Conservation (phyloP, 768 basidiomycete genomes). For the Russula griseocarnosa region DNA sequence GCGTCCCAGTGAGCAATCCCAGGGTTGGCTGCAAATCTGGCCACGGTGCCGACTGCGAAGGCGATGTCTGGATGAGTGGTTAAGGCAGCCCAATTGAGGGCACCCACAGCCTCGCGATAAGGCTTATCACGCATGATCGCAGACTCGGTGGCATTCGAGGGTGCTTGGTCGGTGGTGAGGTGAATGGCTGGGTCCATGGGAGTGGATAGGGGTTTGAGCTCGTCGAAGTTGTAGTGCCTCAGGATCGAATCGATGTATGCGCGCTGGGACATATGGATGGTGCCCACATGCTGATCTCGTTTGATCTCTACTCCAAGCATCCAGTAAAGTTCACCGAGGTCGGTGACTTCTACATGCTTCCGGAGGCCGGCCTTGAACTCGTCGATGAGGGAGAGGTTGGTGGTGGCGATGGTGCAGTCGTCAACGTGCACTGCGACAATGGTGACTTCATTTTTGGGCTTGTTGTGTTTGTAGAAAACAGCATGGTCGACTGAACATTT, state of each 20-base stretch:
- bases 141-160: rapidly evolving
- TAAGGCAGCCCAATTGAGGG: not conserved
- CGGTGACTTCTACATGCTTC: no score
- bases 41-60: not conserved
- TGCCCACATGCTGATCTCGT: no score
- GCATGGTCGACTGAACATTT: not conserved
- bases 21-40: not conserved
- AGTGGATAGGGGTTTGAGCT: not conserved
- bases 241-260: not conserved
- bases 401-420: no score
- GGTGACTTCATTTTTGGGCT: no score
- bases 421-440: no score
- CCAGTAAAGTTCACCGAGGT: no score
- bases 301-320: no score
- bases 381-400: no score
- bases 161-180: not conserved
- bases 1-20: not conserved
- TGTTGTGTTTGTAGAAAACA: not conserved
- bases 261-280: no score
- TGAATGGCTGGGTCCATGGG: not conserved
- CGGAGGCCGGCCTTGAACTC: no score
- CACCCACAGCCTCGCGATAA: not conserved
- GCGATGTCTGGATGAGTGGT: not conserved
- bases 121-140: not conserved
- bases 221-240: not conserved